Evolutionary conservation across 129 eudicot species (phyloP).

Genomic region (Chrysanthemum lavandulifolium): DNA sequence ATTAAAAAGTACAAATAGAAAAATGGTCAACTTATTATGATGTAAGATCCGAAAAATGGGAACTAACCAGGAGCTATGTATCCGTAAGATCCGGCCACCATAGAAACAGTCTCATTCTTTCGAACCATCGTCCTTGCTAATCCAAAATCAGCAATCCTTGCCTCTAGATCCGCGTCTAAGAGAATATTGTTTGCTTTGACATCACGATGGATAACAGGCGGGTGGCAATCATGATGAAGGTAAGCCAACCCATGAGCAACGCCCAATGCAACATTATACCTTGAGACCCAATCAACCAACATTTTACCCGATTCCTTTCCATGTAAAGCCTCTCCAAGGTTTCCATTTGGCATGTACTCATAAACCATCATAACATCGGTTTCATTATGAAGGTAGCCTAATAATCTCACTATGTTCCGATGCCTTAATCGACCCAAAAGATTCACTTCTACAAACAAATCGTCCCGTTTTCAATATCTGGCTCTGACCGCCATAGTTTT

Average conservation of each 20-base stretch:
- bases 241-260: conserved; percentile 73
- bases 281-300: conserved; percentile 71
- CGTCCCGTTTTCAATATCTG: conserved; percentile 58
- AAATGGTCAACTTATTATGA: too few species aligned
- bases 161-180: conserved; percentile 59
- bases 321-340: conserved; percentile 58
- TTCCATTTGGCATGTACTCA: conserved; percentile 72
- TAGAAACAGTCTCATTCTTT: conserved; percentile 67
- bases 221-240: conserved; percentile 67
- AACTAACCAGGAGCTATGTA: conserved; percentile 72
- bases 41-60: neutral
- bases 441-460: conserved; percentile 58
- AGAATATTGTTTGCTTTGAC: conserved; percentile 64
- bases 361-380: conserved; percentile 64
- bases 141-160: conserved; percentile 68
- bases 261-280: conserved; percentile 64
- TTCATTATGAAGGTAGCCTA: conserved; percentile 69
- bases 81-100: conserved; percentile 79
- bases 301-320: conserved; percentile 45
- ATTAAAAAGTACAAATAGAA: neutral
- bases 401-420: conserved; percentile 57
- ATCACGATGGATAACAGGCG: conserved; percentile 65
- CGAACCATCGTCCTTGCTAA: conserved; percentile 59
- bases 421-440: conserved; percentile 65
- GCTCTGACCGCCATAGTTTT: conserved; percentile 61